Evolutionary conservation across 768 basidiomycete genomes (phyloP).

Genomic region (Ramaria sp.): DNA sequence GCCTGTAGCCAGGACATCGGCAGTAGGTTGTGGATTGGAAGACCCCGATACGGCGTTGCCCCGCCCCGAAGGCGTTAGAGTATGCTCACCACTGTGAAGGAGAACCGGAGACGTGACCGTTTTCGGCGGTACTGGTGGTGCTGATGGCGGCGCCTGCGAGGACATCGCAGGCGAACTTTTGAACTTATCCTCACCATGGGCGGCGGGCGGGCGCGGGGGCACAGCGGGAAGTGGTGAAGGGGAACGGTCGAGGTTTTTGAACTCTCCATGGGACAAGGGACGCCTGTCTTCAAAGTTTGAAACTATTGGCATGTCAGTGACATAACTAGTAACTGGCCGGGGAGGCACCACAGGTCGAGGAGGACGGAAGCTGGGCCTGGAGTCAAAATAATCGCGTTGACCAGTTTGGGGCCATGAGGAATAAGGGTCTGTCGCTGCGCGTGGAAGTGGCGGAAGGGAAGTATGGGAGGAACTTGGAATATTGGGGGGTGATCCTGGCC

Average conservation of each 20-base stretch:
- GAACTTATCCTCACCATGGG: background rate
- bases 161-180: background rate
- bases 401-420: background rate
- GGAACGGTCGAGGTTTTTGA: background rate
- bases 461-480: background rate
- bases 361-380: background rate
- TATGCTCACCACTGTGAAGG: background rate
- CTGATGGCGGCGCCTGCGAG: background rate
- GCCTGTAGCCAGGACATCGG: too few relatives aligned
- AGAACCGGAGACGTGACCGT: background rate
- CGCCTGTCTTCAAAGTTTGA: background rate
- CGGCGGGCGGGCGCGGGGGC: background rate
- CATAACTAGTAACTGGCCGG: background rate
- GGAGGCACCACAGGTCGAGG: background rate
- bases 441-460: background rate
- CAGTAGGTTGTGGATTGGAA: background rate
- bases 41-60: background rate
- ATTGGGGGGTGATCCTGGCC: background rate
- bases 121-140: background rate
- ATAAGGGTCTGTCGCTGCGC: background rate
- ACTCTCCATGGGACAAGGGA: background rate
- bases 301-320: background rate
- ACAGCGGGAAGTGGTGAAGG: background rate
- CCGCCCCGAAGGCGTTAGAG: background rate
- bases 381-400: background rate